Percentiles rank a stretch among this genome's conserved stretches.
Evolutionary conservation across 2,329 filamentous ascomycete species (phyloP).

Genomic region (Botrytis fabae): DNA sequence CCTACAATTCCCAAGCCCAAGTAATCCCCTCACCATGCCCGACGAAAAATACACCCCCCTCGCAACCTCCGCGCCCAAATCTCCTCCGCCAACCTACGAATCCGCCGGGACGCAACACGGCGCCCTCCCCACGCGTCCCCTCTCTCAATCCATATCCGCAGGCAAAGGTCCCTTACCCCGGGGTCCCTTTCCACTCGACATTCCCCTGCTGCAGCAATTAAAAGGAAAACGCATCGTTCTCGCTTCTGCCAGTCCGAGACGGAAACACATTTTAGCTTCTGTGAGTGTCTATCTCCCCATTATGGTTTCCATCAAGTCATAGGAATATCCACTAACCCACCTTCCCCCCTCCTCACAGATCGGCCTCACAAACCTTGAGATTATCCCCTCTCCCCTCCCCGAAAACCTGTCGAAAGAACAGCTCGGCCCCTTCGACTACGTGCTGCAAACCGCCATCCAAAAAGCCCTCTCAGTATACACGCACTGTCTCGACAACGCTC

Average conservation of each 20-base stretch:
- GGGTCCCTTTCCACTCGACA: conserved; percentile 66
- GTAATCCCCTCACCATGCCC: background rate
- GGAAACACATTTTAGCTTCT: conserved; percentile 76
- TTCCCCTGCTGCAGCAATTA: conserved; percentile 77
- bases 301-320: background rate
- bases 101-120: conserved; percentile 33
- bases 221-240: conserved; percentile 81
- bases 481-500: conserved; percentile 43
- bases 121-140: conserved; percentile 30
- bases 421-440: conserved; percentile 85
- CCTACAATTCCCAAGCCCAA: background rate
- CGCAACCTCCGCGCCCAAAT: conserved; percentile 1
- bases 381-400: conserved; percentile 77
- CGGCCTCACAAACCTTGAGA: conserved; percentile 78
- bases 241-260: conserved; percentile 83
- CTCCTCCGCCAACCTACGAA: conserved; percentile 37
- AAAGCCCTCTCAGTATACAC: conserved; percentile 74
- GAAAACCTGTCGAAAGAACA: conserved; percentile 79
- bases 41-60: conserved; percentile 1
- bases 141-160: conserved; percentile 23
- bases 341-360: conserved; percentile 57
- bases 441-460: conserved; percentile 77
- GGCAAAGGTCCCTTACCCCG: conserved; percentile 32
- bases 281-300: conserved; percentile 43
- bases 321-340: background rate